phyloP scores from a whole-genome alignment of 1,139 yeast genomes.

The Magnusiomyces starmeri region DNA sequence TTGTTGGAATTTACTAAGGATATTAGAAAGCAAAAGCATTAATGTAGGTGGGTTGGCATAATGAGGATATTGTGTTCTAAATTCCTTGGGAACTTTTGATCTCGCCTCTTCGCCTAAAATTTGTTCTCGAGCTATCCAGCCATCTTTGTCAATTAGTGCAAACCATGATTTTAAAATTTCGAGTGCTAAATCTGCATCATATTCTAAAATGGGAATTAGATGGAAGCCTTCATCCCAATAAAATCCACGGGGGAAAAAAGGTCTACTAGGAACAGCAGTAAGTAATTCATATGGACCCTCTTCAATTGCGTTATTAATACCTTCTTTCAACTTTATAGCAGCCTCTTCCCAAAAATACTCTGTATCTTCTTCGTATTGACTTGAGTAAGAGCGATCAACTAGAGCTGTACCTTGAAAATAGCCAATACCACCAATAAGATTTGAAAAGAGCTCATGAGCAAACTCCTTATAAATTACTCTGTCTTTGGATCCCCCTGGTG shows the following conservation, averaged over 20 bases:
- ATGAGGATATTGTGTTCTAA: constrained; percentile 78
- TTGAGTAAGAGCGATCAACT: constrained; percentile 64
- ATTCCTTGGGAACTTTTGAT: constrained; percentile 79
- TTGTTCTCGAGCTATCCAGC: constrained; percentile 97
- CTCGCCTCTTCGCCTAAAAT: constrained; percentile 90
- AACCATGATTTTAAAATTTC: constrained; percentile 89
- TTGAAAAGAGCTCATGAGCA: constrained; percentile 74
- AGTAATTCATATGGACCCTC: constrained; percentile 49
- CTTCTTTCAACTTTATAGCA: constrained; percentile 17
- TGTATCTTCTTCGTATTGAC: constrained; percentile 53
- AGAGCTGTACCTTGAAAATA: constrained; percentile 82
- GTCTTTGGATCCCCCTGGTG: constrained; percentile 29
- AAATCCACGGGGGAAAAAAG: constrained; percentile 93
- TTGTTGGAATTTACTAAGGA: constrained; percentile 45
- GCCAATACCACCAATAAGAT: constrained; percentile 82
- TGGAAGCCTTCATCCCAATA: constrained; percentile 99
- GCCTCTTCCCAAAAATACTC: constrained; percentile 31
- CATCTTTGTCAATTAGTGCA: constrained; percentile 72
- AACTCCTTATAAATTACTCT: constrained; percentile 39
- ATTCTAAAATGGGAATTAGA: constrained; percentile 69
- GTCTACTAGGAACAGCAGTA: constrained; percentile 83
- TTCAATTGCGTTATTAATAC: constrained; percentile 22
- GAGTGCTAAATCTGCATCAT: constrained; percentile 76
- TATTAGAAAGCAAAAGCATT: constrained; percentile 66
- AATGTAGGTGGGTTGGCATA: constrained; percentile 96